phyloP scores from a whole-genome alignment of 2,329 filamentous ascomycete species.

The Diaporthe aspalathi region DNA sequence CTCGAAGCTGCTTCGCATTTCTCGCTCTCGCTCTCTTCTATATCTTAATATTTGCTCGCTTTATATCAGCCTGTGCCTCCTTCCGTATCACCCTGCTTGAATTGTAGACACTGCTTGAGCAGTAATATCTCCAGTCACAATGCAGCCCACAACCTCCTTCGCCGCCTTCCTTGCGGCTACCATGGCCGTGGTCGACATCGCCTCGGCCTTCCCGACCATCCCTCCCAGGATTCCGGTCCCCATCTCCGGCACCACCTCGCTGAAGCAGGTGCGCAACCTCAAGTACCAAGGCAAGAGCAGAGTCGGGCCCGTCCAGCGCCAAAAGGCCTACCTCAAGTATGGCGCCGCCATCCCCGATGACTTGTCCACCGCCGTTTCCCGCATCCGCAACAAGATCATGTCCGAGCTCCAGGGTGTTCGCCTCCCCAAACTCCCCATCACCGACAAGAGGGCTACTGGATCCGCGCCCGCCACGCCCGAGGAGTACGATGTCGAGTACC shows the following conservation, averaged over 20 bases:
- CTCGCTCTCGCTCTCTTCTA: constrained; percentile 27
- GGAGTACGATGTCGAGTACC: constrained; percentile 49
- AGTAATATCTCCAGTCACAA: constrained; percentile 11
- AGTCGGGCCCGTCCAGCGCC: constrained; percentile 50
- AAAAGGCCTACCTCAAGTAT: constrained; percentile 55
- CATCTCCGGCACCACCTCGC: constrained; percentile 35
- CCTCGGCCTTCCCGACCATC: constrained; percentile 37
- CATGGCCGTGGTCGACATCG: constrained; percentile 39
- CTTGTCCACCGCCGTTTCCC: constrained; percentile 47
- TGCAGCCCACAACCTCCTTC: constrained; percentile 38
- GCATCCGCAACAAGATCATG: constrained; percentile 39
- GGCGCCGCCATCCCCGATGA: constrained; percentile 49
- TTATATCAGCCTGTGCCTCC: constrained; percentile 8
- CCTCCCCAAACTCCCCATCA: constrained; percentile 27
- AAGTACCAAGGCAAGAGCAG: constrained; percentile 47
- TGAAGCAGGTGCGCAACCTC: constrained; percentile 41
- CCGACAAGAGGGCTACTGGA: constrained; percentile 47
- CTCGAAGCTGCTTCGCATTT: constrained; percentile 20
- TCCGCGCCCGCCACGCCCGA: constrained; percentile 46
- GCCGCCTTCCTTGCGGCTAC: constrained; percentile 39
- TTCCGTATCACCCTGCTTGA: background rate
- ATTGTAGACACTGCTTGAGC: constrained; percentile 9
- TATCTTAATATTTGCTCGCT: constrained; percentile 24
- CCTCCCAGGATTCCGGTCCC: constrained; percentile 35
- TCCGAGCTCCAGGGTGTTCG: constrained; percentile 34